Conservation (phyloP, 768 basidiomycete species). For the Agaricus sinodeliciosus region DNA sequence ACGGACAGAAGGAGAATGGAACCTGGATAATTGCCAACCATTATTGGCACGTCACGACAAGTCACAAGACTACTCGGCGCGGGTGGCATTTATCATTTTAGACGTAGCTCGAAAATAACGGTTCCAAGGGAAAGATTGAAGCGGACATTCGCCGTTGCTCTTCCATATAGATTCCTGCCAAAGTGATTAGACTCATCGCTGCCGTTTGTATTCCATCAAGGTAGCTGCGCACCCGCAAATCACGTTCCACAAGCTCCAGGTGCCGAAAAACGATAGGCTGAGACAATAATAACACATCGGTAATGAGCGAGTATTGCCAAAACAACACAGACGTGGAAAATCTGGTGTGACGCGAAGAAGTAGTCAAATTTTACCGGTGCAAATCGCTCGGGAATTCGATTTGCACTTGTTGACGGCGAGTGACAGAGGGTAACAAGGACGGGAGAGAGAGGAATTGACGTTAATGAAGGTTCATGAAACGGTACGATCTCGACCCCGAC, state of each 20-base stretch:
- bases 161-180: conserved; percentile 2
- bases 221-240: background rate
- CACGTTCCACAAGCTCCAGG: conserved; percentile 19
- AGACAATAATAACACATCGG: conserved; percentile 44
- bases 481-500: conserved; percentile 14
- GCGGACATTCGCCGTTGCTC: background rate
- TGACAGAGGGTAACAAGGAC: conserved; percentile 4
- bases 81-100: background rate
- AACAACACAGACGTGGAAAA: conserved; percentile 81
- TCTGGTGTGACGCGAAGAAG: conserved; percentile 79
- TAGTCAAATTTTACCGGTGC: conserved; percentile 75
- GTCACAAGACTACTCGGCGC: no score
- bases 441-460: conserved; percentile 8
- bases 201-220: background rate
- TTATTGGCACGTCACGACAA: background rate
- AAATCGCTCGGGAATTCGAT: conserved; percentile 72
- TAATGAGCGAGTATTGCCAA: conserved; percentile 68
- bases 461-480: conserved; percentile 12
- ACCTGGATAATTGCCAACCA: background rate
- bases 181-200: background rate
- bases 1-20: background rate
- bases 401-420: conserved; percentile 45
- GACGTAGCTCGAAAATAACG: background rate
- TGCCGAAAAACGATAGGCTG: conserved; percentile 52
- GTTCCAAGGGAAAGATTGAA: background rate